phyloP scores from a whole-genome alignment of 2,329 filamentous ascomycete species.

The Atkinsonella hypoxylon region DNA sequence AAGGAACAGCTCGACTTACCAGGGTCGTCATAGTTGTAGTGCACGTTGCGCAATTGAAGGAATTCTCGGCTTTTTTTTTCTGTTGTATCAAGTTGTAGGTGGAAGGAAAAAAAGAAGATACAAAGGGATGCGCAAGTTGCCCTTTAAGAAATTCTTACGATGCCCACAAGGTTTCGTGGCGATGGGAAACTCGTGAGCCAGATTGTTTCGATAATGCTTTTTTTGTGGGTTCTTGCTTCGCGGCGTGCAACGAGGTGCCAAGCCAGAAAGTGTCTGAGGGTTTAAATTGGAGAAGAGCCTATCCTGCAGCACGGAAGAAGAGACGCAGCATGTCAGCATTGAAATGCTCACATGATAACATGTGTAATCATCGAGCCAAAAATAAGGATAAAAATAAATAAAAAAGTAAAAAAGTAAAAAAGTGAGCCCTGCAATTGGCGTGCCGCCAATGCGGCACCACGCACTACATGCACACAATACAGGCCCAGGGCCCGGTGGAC shows the following conservation, averaged over 20 bases:
- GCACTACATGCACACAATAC: too few species aligned
- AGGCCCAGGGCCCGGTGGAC: too few species aligned
- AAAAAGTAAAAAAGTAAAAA: too few species aligned
- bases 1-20: slow-evolving; percentile 20
- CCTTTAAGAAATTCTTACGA: background rate
- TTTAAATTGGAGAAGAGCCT: too few species aligned
- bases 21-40: slow-evolving; percentile 21
- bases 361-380: too few species aligned
- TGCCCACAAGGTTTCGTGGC: background rate
- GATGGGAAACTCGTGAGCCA: background rate
- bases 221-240: background rate
- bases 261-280: too few species aligned
- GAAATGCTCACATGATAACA: background rate
- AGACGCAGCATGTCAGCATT: background rate
- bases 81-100: background rate
- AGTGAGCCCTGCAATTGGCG: background rate
- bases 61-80: too few species aligned
- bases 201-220: background rate
- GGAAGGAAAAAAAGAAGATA: background rate
- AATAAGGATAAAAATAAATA: too few species aligned
- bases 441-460: background rate
- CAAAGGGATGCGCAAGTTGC: background rate
- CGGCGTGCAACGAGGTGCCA: background rate
- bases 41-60: background rate
- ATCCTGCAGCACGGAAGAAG: background rate